These are phyloP conservation scores for Triticum timopheevii DNA, from an alignment of 176 grass and related monocot species.

Conservation along the genomic window DNA sequence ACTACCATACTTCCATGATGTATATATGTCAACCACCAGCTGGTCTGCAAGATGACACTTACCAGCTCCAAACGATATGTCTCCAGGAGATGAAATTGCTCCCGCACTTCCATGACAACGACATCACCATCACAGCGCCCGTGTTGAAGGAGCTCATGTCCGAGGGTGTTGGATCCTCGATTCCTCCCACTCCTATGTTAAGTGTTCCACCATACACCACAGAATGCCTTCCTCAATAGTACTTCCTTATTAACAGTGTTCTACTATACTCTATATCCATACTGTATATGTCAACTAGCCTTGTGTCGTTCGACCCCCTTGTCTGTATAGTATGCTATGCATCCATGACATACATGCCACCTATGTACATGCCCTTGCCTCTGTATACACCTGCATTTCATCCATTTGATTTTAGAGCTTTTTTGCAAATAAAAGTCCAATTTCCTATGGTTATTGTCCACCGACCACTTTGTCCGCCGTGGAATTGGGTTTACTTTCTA, in stretches of 20 bases:
- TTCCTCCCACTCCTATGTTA: background rate
- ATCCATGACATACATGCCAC: background rate
- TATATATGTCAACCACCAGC: background rate
- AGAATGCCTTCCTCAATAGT: too few relatives aligned
- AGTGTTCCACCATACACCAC: too few relatives aligned
- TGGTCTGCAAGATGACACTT: too few relatives aligned
- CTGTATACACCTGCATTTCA: background rate
- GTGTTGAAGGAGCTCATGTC: background rate
- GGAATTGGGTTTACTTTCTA: too few relatives aligned
- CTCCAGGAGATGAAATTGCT: background rate
- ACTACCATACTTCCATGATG: background rate
- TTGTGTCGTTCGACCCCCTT: background rate
- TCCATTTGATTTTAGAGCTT: background rate
- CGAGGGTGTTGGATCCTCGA: background rate
- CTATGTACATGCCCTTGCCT: too few relatives aligned
- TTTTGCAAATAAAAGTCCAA: background rate
- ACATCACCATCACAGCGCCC: rapidly evolving
- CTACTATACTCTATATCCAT: background rate
- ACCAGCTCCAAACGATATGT: too few relatives aligned
- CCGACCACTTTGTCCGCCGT: too few relatives aligned
- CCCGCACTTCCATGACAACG: background rate
- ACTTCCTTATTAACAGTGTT: background rate
- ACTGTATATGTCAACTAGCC: background rate
- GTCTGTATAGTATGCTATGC: too few relatives aligned
- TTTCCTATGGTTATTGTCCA: background rate